A percentile compares a stretch with the other conserved stretches of the same genome.
Conservation (phyloP, 768 basidiomycete species). For the Xanthoconium purpureum region DNA sequence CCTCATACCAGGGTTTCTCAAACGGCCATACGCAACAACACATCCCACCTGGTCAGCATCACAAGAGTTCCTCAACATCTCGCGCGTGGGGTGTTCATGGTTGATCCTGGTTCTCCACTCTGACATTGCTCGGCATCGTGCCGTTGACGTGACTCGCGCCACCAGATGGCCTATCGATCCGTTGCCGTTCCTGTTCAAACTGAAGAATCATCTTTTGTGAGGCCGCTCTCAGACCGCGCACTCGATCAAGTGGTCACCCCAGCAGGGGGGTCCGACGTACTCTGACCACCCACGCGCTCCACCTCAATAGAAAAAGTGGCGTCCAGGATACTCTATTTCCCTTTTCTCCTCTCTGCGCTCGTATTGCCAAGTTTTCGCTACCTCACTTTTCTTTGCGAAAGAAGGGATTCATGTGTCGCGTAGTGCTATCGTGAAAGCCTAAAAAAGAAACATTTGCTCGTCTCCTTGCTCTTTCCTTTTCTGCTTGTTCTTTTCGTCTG, state of each 20-base stretch:
- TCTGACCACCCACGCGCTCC: background rate
- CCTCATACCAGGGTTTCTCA: slow-evolving; percentile 13
- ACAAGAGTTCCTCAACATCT: slow-evolving; percentile 18
- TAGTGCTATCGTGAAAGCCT: background rate
- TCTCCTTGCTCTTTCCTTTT: background rate
- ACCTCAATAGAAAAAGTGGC: slow-evolving; percentile 6
- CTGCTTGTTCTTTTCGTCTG: too few relatives aligned
- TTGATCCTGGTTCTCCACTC: slow-evolving; percentile 8
- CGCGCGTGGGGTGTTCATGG: slow-evolving; percentile 26
- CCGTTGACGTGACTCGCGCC: background rate
- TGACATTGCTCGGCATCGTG: background rate
- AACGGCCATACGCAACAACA: slow-evolving; percentile 14
- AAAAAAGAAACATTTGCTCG: background rate
- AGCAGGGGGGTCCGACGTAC: background rate
- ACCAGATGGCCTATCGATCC: slow-evolving; percentile 9
- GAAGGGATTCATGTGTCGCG: background rate
- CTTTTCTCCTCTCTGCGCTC: background rate
- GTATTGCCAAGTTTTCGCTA: background rate
- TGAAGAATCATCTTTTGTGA: background rate
- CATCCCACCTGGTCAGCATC: slow-evolving; percentile 19
- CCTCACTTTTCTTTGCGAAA: slow-evolving; percentile 2
- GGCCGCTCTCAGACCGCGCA: background rate
- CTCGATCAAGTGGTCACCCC: background rate
- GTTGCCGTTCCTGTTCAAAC: slow-evolving; percentile 4
- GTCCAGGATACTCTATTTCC: background rate